Evolutionary conservation across 73 alveolate species (phyloP).

Genomic region (Paramecium octaurelia): DNA sequence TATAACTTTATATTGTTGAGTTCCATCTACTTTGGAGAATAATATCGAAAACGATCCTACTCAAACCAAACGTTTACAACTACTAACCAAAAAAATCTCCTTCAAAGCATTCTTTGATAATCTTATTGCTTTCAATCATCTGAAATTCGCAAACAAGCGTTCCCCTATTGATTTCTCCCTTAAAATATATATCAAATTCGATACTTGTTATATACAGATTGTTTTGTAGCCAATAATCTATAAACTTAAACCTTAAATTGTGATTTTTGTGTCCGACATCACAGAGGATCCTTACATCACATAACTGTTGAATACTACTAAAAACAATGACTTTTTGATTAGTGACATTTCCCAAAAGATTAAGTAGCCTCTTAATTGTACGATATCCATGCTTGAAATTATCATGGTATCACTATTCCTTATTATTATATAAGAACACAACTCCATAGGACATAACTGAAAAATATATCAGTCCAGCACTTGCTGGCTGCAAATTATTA

Average conservation of each 20-base stretch:
- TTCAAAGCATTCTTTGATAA: background rate
- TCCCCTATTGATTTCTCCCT: background rate
- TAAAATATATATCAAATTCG: background rate
- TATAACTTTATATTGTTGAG: background rate
- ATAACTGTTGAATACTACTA: background rate
- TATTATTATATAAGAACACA: background rate
- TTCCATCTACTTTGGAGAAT: background rate
- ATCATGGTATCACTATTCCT: background rate
- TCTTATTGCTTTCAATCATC: background rate
- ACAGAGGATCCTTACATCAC: background rate
- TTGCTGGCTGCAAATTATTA: slow-evolving; percentile 22
- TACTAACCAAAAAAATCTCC: background rate
- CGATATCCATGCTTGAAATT: slow-evolving; percentile 13
- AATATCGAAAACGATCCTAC: background rate
- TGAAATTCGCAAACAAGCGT: background rate
- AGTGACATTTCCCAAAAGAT: background rate
- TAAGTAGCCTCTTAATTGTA: slow-evolving; percentile 17
- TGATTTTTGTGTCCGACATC: background rate
- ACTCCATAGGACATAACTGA: background rate
- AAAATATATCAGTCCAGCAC: background rate
- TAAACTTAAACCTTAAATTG: background rate
- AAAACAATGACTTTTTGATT: background rate
- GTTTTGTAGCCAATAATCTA: background rate
- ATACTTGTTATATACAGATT: background rate
- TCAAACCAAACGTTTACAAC: background rate